A percentile compares a stretch with the other conserved stretches of the same genome.
Conservation (phyloP, 1,284 basidiomycete species). For the Leucoagaricus sp. region DNA sequence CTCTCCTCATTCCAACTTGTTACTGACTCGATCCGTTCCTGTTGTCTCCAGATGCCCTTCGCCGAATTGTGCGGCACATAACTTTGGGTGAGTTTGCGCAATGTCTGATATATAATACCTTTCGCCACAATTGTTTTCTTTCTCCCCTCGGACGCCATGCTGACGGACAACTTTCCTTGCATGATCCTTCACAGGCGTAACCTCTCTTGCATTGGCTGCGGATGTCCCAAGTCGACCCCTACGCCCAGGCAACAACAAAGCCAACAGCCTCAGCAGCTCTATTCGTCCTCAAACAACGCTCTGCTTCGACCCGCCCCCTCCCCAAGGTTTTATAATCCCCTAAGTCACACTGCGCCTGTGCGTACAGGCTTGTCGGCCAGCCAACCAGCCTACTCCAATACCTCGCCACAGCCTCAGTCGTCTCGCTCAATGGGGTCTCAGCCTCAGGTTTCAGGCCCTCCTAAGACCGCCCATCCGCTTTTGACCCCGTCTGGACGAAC, state of each 20-base stretch:
- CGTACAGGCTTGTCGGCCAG: constrained; percentile 16
- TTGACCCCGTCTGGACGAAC: constrained; percentile 78
- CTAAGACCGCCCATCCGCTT: constrained; percentile 53
- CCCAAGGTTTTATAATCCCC: constrained; percentile 13
- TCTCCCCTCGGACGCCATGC: constrained; percentile 25
- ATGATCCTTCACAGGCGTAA: constrained; percentile 65
- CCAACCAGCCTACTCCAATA: constrained; percentile 8
- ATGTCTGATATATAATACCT: constrained; percentile 15
- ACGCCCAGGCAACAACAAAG: constrained; percentile 9
- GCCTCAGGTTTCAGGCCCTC: constrained; percentile 18
- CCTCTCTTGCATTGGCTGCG: constrained; percentile 71
- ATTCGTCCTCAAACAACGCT: constrained; percentile 17
- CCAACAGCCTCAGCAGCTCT: constrained; percentile 21
- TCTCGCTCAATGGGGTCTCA: constrained; percentile 16
- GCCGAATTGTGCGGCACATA: constrained; percentile 66
- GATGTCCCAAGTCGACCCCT: constrained; percentile 52
- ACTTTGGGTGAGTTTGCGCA: constrained; percentile 63
- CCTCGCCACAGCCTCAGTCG: constrained; percentile 15
- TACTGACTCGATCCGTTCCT: constrained; percentile 24
- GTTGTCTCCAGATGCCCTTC: constrained; percentile 51
- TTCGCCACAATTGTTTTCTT: constrained; percentile 16
- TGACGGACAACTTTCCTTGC: constrained; percentile 48
- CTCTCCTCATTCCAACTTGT: not conserved
- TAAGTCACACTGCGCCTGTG: constrained; percentile 3
- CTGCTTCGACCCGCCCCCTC: constrained; percentile 20